phyloP scores from a whole-genome alignment of 345 rosid species.

The Clarkia xantiana region DNA sequence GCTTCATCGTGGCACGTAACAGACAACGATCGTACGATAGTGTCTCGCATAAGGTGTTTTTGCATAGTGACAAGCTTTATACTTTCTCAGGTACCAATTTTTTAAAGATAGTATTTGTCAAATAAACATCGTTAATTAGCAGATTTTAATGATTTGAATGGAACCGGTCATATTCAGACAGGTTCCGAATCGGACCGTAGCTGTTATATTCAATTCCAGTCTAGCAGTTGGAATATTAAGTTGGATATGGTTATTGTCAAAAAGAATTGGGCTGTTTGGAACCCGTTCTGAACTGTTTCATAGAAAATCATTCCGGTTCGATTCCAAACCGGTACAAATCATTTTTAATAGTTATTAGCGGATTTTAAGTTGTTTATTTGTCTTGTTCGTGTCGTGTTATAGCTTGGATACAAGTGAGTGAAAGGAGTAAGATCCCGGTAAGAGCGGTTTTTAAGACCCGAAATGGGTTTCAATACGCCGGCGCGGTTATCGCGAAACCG shows the following conservation, averaged over 20 bases:
- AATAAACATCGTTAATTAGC: not conserved
- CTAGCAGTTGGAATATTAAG: no score
- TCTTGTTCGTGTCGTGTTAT: conserved; percentile 2
- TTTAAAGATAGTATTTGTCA: no score
- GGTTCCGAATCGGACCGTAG: no score
- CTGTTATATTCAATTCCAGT: no score
- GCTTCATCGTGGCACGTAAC: conserved; percentile 34
- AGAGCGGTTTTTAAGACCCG: conserved; percentile 32
- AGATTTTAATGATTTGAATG: not conserved
- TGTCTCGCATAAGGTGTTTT: conserved; percentile 33
- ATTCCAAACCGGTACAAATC: no score
- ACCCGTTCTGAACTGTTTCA: no score
- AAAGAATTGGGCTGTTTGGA: no score
- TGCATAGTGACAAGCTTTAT: conserved; percentile 29
- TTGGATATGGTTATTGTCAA: no score
- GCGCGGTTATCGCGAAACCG: conserved; percentile 39
- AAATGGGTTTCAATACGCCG: conserved; percentile 25
- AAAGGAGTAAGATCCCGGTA: conserved; percentile 20
- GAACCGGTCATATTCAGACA: no score
- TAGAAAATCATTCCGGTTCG: no score
- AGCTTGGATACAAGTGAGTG: conserved; percentile 73
- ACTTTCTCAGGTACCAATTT: conserved; percentile 57
- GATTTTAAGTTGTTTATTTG: not conserved
- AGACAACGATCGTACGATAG: conserved; percentile 35
- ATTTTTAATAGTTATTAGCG: no score